Base-by-base conservation (phyloP, 2,329 filamentous ascomycete species). In the Parastagonospora avenae region DNA sequence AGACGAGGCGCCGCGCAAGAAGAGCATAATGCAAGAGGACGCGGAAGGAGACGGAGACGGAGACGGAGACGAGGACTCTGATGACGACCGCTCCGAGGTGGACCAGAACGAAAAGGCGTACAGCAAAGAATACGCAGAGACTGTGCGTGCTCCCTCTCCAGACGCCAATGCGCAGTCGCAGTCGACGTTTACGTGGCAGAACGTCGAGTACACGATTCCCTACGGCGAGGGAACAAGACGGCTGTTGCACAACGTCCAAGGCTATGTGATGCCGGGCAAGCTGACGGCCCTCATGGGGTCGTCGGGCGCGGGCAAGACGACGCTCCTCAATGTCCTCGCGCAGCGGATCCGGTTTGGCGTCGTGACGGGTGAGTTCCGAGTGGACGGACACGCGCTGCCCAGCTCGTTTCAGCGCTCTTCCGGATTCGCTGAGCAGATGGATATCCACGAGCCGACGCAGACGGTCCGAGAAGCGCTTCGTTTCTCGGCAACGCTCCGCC, bases 301-400 rank as follows among this genome's bases (percentile, higher is more conserved):
- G 7, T 58, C 59, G 12, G 68, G 67, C 8, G 54, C 67, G 2
- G 68, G 67, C 5, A 71, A 71, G 44, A 71, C 66, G 1, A 68
- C 66, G 4, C 50, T 71, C 2, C 54, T 71, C 1, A 58, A 70
- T 37, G 63, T 63, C 9, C 48, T 70, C 6, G 92, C 92, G 28
- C 88, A 87, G 52, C 86, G 91, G 67, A 86, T 88, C 12, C 90
- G 88, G 1, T 91, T 91, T 83, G 91, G 92, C 73, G 86, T 93
- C 14, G 89, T 95, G 32, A 85, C 83, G 7, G 92, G 92, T 45
- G 86, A 91, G 59, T 92, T 94, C 85, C 27, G 76, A 89, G 86
- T 91, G 14, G 86, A 91, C 58, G 88, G 88, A 0, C 79, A 78
- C n/a, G 84, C 82, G 15, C 84, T 88, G 37, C 89, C 92, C 59